Conservation (phyloP, 83 land plant species). For the Thuja plicata region DNA sequence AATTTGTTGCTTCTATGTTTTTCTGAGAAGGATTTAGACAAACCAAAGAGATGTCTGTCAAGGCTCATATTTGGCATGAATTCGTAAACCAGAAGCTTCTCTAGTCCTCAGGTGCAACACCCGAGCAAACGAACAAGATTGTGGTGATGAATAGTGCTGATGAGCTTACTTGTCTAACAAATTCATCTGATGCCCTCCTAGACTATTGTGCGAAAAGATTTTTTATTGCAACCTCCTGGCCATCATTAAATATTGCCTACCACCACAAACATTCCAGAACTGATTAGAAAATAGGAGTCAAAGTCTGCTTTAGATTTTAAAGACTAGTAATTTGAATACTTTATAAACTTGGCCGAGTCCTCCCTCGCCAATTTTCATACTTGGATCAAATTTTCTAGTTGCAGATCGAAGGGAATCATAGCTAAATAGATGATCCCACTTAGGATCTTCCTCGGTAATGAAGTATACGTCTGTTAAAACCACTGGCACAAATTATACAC, state of each 20-base stretch:
- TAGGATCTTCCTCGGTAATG: not conserved
- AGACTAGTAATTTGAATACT: not conserved
- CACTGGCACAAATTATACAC: not conserved
- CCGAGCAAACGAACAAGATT: too few relatives aligned
- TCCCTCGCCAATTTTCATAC: not conserved
- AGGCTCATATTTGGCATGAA: not conserved
- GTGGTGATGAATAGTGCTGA: constrained; percentile 34
- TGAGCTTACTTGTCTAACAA: constrained; percentile 26
- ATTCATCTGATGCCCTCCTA: constrained; percentile 32
- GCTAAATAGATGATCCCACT: not conserved
- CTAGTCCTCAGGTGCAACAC: constrained; percentile 19
- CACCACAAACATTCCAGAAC: not conserved
- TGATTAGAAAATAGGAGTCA: too few relatives aligned
- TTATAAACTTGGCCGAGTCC: constrained; percentile 8
- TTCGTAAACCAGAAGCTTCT: not conserved
- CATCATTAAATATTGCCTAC: constrained; percentile 1
- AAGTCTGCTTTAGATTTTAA: not conserved
- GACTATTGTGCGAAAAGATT: constrained; percentile 12
- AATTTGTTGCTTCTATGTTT: not conserved
- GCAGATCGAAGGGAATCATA: not conserved
- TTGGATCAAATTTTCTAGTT: not conserved
- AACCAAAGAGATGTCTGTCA: constrained; percentile 6
- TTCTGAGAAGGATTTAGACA: not conserved
- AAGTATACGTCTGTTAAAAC: not conserved
- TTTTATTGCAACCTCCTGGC: not conserved